phyloP scores from a whole-genome alignment of 2,329 filamentous ascomycete species.

The Talaromyces amestolkiae region DNA sequence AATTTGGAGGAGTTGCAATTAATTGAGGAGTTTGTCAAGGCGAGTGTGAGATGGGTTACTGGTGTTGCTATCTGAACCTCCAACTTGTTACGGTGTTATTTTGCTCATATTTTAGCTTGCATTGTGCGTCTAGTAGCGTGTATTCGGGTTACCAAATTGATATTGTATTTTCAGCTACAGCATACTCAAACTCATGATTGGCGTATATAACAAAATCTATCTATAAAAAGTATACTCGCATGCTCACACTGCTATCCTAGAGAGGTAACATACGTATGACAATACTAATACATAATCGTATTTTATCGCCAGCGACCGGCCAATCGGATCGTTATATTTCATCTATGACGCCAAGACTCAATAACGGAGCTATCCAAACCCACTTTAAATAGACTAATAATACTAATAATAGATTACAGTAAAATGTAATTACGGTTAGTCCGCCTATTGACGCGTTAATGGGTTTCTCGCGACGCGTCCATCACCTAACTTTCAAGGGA shows the following conservation, averaged over 20 bases:
- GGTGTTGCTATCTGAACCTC: constrained; percentile 5
- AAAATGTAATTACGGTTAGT: not conserved
- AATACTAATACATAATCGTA: too few species aligned
- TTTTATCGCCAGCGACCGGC: not conserved
- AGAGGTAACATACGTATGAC: not conserved
- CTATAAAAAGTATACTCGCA: not conserved
- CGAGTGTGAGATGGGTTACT: constrained; percentile 13
- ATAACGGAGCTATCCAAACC: not conserved
- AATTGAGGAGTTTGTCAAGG: constrained; percentile 14
- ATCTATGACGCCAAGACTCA: not conserved
- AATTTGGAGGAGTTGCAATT: constrained; percentile 9
- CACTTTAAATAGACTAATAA: not conserved
- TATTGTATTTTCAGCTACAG: not conserved
- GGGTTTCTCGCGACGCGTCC: not conserved
- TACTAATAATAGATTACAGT: not conserved
- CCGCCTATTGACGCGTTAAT: constrained; percentile 8
- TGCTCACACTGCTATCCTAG: not conserved
- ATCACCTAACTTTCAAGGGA: not conserved
- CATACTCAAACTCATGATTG: not conserved
- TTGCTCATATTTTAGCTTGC: not conserved
- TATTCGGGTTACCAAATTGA: not conserved
- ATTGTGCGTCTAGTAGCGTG: not conserved
- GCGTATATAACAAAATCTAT: too few species aligned
- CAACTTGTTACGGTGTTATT: not conserved
- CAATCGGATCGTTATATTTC: not conserved